phyloP scores from a whole-genome alignment of 75 land plant species.

The Pinus tabuliformis region DNA sequence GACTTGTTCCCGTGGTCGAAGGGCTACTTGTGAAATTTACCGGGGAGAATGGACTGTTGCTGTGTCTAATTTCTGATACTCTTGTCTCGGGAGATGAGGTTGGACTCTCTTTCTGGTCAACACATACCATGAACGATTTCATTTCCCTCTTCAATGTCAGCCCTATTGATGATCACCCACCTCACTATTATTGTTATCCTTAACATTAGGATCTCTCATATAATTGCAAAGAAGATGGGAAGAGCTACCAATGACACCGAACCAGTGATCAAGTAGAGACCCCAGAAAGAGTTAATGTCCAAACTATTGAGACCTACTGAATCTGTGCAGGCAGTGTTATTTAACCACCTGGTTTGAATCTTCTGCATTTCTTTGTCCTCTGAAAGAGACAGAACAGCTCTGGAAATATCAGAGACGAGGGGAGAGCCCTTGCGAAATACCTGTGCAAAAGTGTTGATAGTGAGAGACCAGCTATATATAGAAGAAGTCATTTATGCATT shows the following conservation, averaged over 20 bases:
- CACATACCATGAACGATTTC: neutral
- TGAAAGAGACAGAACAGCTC: conserved; percentile 32
- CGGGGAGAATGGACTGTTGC: too few species aligned
- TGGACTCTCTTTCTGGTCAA: neutral
- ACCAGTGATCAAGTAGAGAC: conserved; percentile 34
- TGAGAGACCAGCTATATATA: too few species aligned
- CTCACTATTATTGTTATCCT: too few species aligned
- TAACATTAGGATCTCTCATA: too few species aligned
- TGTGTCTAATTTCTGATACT: too few species aligned
- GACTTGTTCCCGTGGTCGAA: too few species aligned
- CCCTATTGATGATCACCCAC: neutral
- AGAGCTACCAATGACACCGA: conserved; percentile 10
- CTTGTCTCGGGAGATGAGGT: too few species aligned
- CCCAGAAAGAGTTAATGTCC: conserved; percentile 48
- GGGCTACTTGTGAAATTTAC: too few species aligned
- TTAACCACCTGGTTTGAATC: conserved; percentile 20
- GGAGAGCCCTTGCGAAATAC: conserved; percentile 54
- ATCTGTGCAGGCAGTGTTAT: conserved; percentile 6
- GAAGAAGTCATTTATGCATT: too few species aligned
- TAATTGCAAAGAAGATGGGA: conserved; percentile 15
- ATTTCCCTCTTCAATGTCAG: too few species aligned
- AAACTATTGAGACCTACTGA: conserved; percentile 13
- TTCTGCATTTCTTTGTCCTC: conserved; percentile 24
- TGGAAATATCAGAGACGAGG: conserved; percentile 28
- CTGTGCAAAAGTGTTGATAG: conserved; percentile 7